These are phyloP conservation scores for Suhomyces anneliseae DNA, from an alignment of 1,139 yeast genomes.

Conservation along the genomic window DNA sequence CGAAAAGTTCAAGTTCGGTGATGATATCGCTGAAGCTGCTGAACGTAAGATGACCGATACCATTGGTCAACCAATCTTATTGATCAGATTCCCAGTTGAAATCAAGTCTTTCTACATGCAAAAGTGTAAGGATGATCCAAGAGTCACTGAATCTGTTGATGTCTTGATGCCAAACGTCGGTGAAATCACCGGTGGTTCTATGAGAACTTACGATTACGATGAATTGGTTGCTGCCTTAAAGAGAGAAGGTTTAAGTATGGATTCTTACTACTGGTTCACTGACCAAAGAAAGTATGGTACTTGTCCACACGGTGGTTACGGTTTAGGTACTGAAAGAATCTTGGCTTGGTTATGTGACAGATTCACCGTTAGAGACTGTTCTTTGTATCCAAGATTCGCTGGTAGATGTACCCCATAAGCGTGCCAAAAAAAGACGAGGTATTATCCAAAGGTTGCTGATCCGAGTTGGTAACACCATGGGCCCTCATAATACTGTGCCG, in stretches of 20 bases:
- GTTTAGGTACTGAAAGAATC: slow-evolving; percentile 96
- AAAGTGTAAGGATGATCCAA: slow-evolving; percentile 82
- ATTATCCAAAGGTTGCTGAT: no score
- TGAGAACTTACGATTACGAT: slow-evolving; percentile 85
- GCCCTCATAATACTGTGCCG: neutral
- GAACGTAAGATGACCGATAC: slow-evolving; percentile 98
- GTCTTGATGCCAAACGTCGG: slow-evolving; percentile 99
- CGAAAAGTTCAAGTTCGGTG: slow-evolving; percentile 90
- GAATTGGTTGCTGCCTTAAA: slow-evolving; percentile 87
- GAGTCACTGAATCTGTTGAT: slow-evolving; percentile 97
- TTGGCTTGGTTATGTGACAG: slow-evolving; percentile 98
- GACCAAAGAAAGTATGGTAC: slow-evolving; percentile 97
- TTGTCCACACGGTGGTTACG: slow-evolving; percentile 98
- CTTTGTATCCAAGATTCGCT: slow-evolving; percentile 94
- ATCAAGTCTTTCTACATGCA: slow-evolving; percentile 98
- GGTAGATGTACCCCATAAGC: slow-evolving; percentile 92
- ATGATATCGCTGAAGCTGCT: slow-evolving; percentile 98
- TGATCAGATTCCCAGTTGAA: slow-evolving; percentile 93
- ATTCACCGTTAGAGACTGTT: slow-evolving; percentile 96
- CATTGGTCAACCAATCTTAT: slow-evolving; percentile 86
- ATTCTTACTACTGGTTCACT: slow-evolving; percentile 89
- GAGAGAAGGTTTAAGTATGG: slow-evolving; percentile 83
- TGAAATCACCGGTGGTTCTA: slow-evolving; percentile 97
- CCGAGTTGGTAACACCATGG: neutral
- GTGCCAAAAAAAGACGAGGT: neutral